Percentiles rank a stretch among this genome's conserved stretches.
These are phyloP conservation scores for Pyrus betulifolia DNA, from an alignment of 306 rosid genomes.

Conservation along the genomic window DNA sequence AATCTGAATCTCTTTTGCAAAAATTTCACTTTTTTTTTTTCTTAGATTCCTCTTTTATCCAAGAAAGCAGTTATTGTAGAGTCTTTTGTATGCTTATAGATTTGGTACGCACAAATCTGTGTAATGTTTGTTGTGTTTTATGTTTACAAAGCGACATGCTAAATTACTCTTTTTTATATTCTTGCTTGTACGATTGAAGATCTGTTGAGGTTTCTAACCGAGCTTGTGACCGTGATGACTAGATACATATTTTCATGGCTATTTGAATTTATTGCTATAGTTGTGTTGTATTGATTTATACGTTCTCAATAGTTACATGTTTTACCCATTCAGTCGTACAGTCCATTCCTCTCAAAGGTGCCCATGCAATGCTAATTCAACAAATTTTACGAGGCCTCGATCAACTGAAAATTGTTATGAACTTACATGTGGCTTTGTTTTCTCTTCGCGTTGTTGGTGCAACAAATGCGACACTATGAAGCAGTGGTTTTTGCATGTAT, in stretches of 20 bases:
- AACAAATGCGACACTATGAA: neutral
- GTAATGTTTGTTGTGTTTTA: no score
- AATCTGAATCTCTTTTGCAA: no score
- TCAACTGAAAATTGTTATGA: neutral
- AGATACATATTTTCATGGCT: conserved; percentile 10
- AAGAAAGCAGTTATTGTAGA: no score
- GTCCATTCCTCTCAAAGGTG: neutral
- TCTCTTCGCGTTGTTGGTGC: neutral
- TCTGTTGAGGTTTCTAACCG: neutral
- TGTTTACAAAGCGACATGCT: no score
- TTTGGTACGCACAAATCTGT: no score
- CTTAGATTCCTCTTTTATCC: no score
- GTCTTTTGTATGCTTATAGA: no score
- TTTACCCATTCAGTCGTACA: neutral
- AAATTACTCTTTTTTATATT: neutral
- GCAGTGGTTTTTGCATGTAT: neutral
- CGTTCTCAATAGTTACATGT: no score
- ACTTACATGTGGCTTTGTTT: neutral
- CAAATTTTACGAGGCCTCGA: neutral
- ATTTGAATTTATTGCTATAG: neutral
- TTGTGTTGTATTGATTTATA: no score
- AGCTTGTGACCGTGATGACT: neutral
- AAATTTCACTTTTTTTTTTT: no score
- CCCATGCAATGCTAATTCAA: neutral
- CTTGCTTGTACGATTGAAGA: neutral